These are phyloP conservation scores for Tuber microsphaerosporum DNA, from an alignment of 495 filamentous ascomycete species.

Conservation along the genomic window DNA sequence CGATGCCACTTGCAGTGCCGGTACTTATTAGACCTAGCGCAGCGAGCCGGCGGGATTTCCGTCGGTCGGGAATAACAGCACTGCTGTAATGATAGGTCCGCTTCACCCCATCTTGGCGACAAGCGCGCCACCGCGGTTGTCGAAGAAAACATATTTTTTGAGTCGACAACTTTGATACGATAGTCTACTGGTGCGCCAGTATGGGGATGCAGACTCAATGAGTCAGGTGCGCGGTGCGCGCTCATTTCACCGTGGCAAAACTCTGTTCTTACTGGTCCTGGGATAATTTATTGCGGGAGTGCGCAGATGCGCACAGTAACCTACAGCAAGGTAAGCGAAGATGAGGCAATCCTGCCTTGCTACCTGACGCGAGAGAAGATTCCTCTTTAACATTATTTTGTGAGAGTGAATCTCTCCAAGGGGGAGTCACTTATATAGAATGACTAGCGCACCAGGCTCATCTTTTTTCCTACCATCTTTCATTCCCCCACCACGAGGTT, in stretches of 20 bases:
- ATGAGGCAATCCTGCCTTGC: background rate
- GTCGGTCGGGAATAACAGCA: background rate
- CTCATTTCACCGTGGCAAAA: too few relatives aligned
- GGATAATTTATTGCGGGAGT: background rate
- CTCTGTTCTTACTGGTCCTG: background rate
- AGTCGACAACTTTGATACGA: background rate
- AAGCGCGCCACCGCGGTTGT: background rate
- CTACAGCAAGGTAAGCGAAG: background rate
- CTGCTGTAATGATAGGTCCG: background rate
- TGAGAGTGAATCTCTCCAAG: too few relatives aligned
- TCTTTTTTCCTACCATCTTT: background rate
- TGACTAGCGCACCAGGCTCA: background rate
- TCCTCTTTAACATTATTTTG: too few relatives aligned
- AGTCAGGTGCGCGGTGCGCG: too few relatives aligned
- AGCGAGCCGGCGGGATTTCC: background rate
- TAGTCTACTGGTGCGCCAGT: too few relatives aligned
- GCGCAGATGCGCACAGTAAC: background rate
- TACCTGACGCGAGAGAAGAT: too few relatives aligned
- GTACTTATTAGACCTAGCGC: background rate
- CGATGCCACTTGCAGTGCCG: too few relatives aligned
- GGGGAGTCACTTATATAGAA: background rate
- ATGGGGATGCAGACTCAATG: too few relatives aligned
- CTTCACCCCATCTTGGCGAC: background rate
- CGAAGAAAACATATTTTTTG: background rate
- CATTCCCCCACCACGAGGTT: too few relatives aligned